These are phyloP conservation scores for Cucurbita pepo DNA, from an alignment of 306 rosid species.

Conservation along the genomic window DNA sequence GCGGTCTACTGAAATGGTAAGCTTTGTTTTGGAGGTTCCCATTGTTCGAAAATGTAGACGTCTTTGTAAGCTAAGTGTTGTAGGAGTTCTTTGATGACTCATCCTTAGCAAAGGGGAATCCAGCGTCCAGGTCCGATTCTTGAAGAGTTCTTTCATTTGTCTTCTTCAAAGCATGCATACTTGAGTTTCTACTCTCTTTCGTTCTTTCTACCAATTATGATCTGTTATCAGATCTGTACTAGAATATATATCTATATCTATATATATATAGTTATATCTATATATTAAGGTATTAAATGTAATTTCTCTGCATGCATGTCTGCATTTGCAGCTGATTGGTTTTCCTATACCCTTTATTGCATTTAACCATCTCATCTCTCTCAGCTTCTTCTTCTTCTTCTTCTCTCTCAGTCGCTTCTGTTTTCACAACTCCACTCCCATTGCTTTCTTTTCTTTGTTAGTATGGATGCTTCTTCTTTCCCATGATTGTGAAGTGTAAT, in stretches of 20 bases:
- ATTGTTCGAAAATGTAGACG: not conserved
- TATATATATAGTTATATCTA: not conserved
- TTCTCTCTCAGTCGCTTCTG: too few relatives aligned
- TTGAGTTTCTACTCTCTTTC: not conserved
- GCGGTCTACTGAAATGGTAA: not conserved
- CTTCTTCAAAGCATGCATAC: not conserved
- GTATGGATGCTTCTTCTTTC: not conserved
- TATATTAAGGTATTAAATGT: conserved; percentile 1
- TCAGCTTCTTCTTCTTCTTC: not conserved
- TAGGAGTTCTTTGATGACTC: not conserved
- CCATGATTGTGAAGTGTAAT: not conserved
- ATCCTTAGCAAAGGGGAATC: conserved; percentile 1
- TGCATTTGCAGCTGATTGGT: conserved; percentile 4
- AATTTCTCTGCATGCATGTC: conserved; percentile 3
- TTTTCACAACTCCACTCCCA: too few relatives aligned
- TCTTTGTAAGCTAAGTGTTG: not conserved
- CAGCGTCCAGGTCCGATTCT: conserved; percentile 6
- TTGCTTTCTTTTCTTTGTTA: too few relatives aligned
- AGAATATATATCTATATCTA: not conserved
- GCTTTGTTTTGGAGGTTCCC: not conserved
- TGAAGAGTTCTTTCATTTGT: not conserved
- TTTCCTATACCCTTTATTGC: not conserved
- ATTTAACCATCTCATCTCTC: not conserved
- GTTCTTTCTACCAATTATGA: not conserved
- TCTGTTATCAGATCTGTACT: not conserved